phyloP scores from a whole-genome alignment of 1,284 basidiomycete genomes.

The Trametes sp. region DNA sequence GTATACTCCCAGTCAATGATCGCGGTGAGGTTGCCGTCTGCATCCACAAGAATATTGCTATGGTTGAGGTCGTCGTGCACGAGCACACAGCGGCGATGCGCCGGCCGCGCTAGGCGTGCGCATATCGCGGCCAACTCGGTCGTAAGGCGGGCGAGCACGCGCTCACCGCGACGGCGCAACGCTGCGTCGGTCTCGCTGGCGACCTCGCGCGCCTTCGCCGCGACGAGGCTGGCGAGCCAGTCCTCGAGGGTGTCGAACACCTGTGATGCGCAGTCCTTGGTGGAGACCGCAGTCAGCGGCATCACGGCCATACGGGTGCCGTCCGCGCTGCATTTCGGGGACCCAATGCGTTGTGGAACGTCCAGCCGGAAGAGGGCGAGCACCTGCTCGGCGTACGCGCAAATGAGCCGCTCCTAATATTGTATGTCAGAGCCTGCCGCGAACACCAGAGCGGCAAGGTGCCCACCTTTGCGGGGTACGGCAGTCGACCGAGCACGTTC shows the following conservation, averaged over 20 bases:
- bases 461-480: constrained; percentile 2
- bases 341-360: constrained; percentile 4
- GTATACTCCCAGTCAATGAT: too few species aligned
- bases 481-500: not conserved
- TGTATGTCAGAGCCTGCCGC: not conserved
- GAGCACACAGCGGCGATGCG: not conserved
- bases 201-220: not conserved
- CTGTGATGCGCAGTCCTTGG: not conserved
- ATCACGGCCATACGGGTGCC: not conserved
- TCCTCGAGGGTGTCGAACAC: constrained; percentile 19
- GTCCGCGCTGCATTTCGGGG: not conserved
- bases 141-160: not conserved
- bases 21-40: too few species aligned
- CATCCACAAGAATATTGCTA: too few species aligned
- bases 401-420: not conserved
- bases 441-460: not conserved
- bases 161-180: not conserved
- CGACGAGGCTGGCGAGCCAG: constrained; percentile 5
- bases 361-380: not conserved
- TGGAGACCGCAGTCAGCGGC: not conserved
- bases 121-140: not conserved
- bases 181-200: not conserved
- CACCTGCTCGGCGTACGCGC: not conserved
- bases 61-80: not conserved
- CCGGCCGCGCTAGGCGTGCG: not conserved